Base-by-base conservation (phyloP, 2,329 filamentous ascomycete species). In the Orbilia brochopaga region DNA sequence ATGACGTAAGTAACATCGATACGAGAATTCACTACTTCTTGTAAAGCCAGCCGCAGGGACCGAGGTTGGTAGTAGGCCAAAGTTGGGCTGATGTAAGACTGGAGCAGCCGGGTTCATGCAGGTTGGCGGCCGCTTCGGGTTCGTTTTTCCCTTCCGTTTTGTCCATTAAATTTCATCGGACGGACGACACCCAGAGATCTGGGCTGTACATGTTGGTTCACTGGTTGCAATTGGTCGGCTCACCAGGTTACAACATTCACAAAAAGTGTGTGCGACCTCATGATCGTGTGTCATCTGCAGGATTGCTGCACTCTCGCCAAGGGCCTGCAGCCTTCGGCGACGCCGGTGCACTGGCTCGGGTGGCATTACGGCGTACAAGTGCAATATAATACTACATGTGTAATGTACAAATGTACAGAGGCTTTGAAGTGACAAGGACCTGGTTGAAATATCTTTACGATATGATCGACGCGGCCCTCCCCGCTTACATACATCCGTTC, bases 201-300 rank as follows among this genome's bases (percentile, higher is more conserved):
- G n/a, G 37, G 11, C n/a, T 42, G n/a, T 15, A n/a, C n/a, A n/a
- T n/a, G n/a, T n/a, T n/a, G n/a, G n/a, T n/a, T n/a, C n/a, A n/a
- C n/a, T n/a, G n/a, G n/a, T n/a, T n/a, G n/a, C n/a, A n/a, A n/a
- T n/a, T n/a, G n/a, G n/a, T n/a, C n/a, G n/a, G n/a, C n/a, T n/a
- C n/a, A n/a, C n/a, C n/a, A n/a, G n/a, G n/a, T n/a, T n/a, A n/a
- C n/a, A n/a, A n/a, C n/a, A n/a, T n/a, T n/a, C n/a, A n/a, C n/a
- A n/a, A 42, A 42, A 42, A 17, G 37, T 15, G 37, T 42, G 37
- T 42, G 37, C 37, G 37, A 42, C 37, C 37, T 42, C 37, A 42
- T 42, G 13, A 6, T 5, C 13, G 4, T 17, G 37, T 5, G 37
- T 42, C 37, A 42, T 42, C 37, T 42, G 37, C 37, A 42, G 15